Conservation (phyloP, 495 filamentous ascomycete genomes). For the Evansstolkia leycettana region DNA sequence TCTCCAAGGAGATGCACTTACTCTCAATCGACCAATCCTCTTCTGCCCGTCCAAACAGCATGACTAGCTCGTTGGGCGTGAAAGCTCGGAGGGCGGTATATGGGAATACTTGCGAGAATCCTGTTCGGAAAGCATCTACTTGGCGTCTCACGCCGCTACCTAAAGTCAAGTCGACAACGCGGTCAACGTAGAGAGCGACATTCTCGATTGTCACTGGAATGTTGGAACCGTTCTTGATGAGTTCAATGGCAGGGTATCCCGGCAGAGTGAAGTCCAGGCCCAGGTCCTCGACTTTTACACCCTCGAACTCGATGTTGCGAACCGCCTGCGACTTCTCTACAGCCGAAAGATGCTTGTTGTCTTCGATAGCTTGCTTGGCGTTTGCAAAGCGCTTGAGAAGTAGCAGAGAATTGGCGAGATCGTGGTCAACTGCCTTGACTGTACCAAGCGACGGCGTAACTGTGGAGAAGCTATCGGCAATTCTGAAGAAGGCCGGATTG, state of each 20-base stretch:
- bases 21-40: slow-evolving; percentile 98
- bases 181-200: slow-evolving; percentile 75
- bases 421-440: slow-evolving; percentile 77
- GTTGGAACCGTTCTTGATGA: slow-evolving; percentile 62
- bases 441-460: slow-evolving; percentile 85
- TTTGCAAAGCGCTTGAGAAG: slow-evolving; percentile 77
- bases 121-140: slow-evolving; percentile 78
- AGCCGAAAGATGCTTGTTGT: slow-evolving; percentile 47
- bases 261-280: slow-evolving; percentile 89
- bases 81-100: slow-evolving; percentile 88
- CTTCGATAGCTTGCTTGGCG: slow-evolving; percentile 70
- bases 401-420: slow-evolving; percentile 74
- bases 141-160: slow-evolving; percentile 78
- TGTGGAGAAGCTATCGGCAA: slow-evolving; percentile 59
- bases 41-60: slow-evolving; percentile 85
- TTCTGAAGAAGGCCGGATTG: slow-evolving; percentile 95
- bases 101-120: slow-evolving; percentile 95
- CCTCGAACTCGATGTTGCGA: slow-evolving; percentile 58
- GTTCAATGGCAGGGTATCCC: slow-evolving; percentile 82
- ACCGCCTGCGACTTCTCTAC: slow-evolving; percentile 58
- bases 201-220: slow-evolving; percentile 76
- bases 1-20: slow-evolving; percentile 31
- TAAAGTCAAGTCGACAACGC: slow-evolving; percentile 83
- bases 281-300: slow-evolving; percentile 70
- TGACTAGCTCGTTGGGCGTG: slow-evolving; percentile 92